A percentile compares a stretch with the other conserved stretches of the same genome.
Evolutionary conservation across 2,329 filamentous ascomycete genomes (phyloP).

Genomic region (Dactylonectria macrodidyma): DNA sequence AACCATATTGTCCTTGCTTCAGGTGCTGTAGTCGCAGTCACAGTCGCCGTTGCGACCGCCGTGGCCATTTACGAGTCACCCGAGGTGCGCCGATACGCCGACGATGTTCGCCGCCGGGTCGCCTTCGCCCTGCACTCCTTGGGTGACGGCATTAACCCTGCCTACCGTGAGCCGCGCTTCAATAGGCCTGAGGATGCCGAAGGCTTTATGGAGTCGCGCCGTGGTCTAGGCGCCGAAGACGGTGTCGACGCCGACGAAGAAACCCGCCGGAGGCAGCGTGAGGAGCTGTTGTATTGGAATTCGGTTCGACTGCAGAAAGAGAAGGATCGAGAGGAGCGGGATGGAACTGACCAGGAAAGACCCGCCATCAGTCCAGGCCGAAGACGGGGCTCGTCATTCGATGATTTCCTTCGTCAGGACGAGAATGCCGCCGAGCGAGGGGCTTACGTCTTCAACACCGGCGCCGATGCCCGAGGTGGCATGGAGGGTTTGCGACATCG

Average conservation of each 20-base stretch:
- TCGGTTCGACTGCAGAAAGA: slow-evolving; percentile 66
- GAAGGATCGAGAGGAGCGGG: slow-evolving; percentile 44
- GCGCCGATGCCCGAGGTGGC: slow-evolving; percentile 60
- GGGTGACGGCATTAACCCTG: slow-evolving; percentile 69
- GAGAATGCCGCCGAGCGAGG: slow-evolving; percentile 67
- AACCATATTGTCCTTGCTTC: slow-evolving; percentile 69
- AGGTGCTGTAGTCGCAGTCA: slow-evolving; percentile 71
- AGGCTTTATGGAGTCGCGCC: slow-evolving; percentile 71
- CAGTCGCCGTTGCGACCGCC: slow-evolving; percentile 70
- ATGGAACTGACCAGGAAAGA: slow-evolving; percentile 31
- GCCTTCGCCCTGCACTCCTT: slow-evolving; percentile 72
- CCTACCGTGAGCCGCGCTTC: slow-evolving; percentile 68
- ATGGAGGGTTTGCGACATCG: slow-evolving; percentile 66
- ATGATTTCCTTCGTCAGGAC: slow-evolving; percentile 71
- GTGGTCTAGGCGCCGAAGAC: slow-evolving; percentile 56
- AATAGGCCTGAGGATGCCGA: slow-evolving; percentile 78
- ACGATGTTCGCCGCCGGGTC: slow-evolving; percentile 73
- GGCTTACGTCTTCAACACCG: slow-evolving; percentile 71
- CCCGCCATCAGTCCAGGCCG: slow-evolving; percentile 6
- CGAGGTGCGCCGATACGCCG: slow-evolving; percentile 73
- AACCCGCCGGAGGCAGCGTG: slow-evolving; percentile 71
- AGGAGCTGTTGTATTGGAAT: slow-evolving; percentile 79
- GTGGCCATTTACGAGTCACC: slow-evolving; percentile 76
- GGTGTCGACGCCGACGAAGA: slow-evolving; percentile 76
- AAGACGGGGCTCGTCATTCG: slow-evolving; percentile 63